These are phyloP conservation scores for Hygrophoropsis aurantiaca DNA, from an alignment of 768 basidiomycete genomes.

Conservation along the genomic window DNA sequence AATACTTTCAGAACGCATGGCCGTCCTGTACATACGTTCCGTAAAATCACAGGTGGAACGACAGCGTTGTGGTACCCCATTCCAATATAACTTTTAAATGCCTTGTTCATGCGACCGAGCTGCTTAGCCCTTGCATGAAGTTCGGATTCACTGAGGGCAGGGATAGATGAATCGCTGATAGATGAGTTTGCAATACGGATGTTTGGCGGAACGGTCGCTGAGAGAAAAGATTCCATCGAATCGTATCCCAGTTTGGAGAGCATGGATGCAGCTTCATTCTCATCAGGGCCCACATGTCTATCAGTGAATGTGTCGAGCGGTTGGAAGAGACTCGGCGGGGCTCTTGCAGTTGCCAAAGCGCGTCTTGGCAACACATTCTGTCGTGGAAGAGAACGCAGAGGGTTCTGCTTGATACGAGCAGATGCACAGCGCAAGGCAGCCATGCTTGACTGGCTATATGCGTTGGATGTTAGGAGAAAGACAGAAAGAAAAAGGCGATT, in stretches of 20 bases:
- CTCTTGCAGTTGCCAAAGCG: constrained; percentile 60
- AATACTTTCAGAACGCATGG: constrained; percentile 2
- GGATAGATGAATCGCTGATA: constrained; percentile 68
- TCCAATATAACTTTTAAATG: constrained; percentile 92
- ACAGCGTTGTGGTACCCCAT: constrained; percentile 97
- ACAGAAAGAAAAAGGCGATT: constrained; percentile 10
- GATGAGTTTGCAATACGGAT: constrained; percentile 68
- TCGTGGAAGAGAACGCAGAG: constrained; percentile 15
- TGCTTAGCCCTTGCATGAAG: constrained; percentile 71
- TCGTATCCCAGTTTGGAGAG: constrained; percentile 80
- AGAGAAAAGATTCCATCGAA: constrained; percentile 86
- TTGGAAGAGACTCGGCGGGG: constrained; percentile 67
- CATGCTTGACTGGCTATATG: constrained; percentile 17
- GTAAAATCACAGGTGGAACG: constrained; percentile 91
- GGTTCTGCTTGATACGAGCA: constrained; percentile 19
- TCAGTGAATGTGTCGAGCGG: constrained; percentile 88
- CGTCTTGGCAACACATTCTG: constrained; percentile 24
- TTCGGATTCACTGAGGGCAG: constrained; percentile 83
- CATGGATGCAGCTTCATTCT: constrained; percentile 78
- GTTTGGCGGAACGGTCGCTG: constrained; percentile 74
- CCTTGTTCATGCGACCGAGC: constrained; percentile 76
- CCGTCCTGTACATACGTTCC: constrained; percentile 61
- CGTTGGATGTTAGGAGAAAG: constrained; percentile 19
- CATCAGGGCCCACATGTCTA: constrained; percentile 92
- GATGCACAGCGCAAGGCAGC: constrained; percentile 27